Evolutionary conservation across 768 basidiomycete genomes (phyloP).

Genomic region (Rhizopogon vinicolor): DNA sequence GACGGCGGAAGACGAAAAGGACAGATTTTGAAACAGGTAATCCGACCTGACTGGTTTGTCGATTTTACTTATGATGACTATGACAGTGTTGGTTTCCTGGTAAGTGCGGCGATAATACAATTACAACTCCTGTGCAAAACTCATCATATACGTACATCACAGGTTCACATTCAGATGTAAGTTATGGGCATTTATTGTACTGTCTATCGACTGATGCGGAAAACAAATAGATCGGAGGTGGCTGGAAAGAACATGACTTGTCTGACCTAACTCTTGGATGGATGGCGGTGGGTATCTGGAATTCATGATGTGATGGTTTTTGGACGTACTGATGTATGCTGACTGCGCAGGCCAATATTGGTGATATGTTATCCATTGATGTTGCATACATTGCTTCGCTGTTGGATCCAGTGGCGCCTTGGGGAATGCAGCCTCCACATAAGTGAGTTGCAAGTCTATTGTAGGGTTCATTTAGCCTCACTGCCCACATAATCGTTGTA

Average conservation of each 20-base stretch:
- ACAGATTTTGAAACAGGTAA: no score
- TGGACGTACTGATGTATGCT: conserved; percentile 37
- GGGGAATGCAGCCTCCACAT: no score
- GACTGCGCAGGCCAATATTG: no score
- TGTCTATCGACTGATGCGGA: background rate
- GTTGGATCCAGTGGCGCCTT: no score
- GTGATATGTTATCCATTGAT: no score
- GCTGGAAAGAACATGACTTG: conserved; percentile 63
- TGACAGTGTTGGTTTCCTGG: conserved; percentile 69
- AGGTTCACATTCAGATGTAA: no score
- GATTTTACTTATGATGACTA: background rate
- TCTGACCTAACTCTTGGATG: conserved; percentile 25
- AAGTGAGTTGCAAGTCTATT: no score
- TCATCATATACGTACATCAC: background rate
- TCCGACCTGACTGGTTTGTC: no score
- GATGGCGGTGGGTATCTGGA: conserved; percentile 48
- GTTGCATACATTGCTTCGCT: no score
- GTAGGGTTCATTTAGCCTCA: no score
- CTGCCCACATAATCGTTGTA: no score
- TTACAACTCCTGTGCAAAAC: background rate
- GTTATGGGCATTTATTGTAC: background rate
- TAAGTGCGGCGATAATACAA: conserved; percentile 17
- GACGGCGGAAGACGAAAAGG: no score
- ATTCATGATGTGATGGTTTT: conserved; percentile 18
- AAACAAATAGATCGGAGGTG: conserved; percentile 56